Conservation (phyloP, 2,329 filamentous ascomycete species). For the Parastagonospora avenae region DNA sequence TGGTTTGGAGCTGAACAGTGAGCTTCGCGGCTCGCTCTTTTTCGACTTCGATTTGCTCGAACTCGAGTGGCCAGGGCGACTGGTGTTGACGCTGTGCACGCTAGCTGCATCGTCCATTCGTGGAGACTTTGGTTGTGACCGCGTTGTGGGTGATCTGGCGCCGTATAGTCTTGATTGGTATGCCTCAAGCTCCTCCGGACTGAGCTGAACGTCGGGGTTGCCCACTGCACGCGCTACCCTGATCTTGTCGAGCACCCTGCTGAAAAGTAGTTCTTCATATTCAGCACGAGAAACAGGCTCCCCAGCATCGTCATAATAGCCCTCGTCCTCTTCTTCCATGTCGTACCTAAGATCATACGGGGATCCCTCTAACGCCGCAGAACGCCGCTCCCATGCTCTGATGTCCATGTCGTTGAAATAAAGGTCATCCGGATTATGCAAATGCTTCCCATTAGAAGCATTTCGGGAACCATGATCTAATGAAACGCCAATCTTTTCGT, state of each 20-base stretch:
- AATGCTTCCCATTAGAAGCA: conserved; percentile 34
- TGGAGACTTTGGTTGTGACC: conserved; percentile 27
- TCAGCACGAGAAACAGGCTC: conserved; percentile 44
- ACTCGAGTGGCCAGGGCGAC: conserved; percentile 31
- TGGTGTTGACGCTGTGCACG: conserved; percentile 31
- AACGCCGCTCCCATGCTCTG: conserved; percentile 46
- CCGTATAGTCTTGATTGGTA: conserved; percentile 72
- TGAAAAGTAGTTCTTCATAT: conserved; percentile 77
- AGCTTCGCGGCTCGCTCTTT: conserved; percentile 31
- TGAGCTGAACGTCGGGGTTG: conserved; percentile 79
- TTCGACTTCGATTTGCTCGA: conserved; percentile 44
- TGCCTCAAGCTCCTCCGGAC: conserved; percentile 78
- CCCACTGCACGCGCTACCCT: conserved; percentile 76
- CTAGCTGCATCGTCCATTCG: conserved; percentile 38
- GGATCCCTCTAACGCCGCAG: conserved; percentile 54
- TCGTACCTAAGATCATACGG: conserved; percentile 57
- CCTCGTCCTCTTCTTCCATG: conserved; percentile 58
- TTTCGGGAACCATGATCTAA: conserved; percentile 48
- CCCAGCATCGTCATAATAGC: conserved; percentile 48
- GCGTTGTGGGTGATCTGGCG: conserved; percentile 31
- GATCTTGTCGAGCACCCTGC: conserved; percentile 80
- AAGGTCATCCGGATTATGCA: conserved; percentile 51
- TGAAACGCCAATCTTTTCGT: conserved; percentile 55
- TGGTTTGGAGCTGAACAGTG: conserved; percentile 36
- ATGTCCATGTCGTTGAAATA: conserved; percentile 57